Base-by-base conservation (phyloP, 2,329 filamentous ascomycete species). In the Botrytis hyacinthi region DNA sequence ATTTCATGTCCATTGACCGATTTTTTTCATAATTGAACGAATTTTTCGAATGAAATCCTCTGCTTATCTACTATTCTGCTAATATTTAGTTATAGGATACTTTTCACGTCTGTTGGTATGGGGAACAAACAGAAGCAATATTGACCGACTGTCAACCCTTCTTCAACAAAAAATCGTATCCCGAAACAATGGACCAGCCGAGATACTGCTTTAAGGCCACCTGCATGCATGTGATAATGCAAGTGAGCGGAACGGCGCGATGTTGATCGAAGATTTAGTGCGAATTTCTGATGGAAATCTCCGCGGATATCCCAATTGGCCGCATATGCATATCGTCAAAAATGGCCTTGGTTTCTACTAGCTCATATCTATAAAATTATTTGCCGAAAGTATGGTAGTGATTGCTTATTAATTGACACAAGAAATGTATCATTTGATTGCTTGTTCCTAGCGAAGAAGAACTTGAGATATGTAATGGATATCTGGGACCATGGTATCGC, bases 131-230 rank as follows among this genome's bases (percentile, higher is more conserved):
- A 42, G 54, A 6, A 57, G 12, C 37, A 20, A 6, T 6, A 57
- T 54, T 8, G 35, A 57, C 14, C 3, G 48, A 57, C 22, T 32
- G 1, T 37, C 9, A 29, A 20, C 8, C 2, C 5, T 29, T 42
- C 29, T 29, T 32, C 16, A 57, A 10, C 18, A 54, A 9, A 57
- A n/a, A 9, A n/a, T 7, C 18, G 48, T 48, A 42, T 68, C 26
- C 66, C 48, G 35, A 68, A 42, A 42, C 48, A 57, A 68, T 32
- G 66, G 66, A 68, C n/a, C 48, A 18, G 22, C 66, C 48, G 48
- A 68, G 26, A 44, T 54, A 40, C n/a, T 68, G 22, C n/a, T 57
- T 68, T 4, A 57, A 32, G 20, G 48, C 35, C 10, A 18, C 48
- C 35, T 42, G 66, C 66, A 68, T 68, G 10, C n/a, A 32, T 68